phyloP scores from a whole-genome alignment of 192 early-diverging fungal species.

The Umbelopsis isabellina region DNA sequence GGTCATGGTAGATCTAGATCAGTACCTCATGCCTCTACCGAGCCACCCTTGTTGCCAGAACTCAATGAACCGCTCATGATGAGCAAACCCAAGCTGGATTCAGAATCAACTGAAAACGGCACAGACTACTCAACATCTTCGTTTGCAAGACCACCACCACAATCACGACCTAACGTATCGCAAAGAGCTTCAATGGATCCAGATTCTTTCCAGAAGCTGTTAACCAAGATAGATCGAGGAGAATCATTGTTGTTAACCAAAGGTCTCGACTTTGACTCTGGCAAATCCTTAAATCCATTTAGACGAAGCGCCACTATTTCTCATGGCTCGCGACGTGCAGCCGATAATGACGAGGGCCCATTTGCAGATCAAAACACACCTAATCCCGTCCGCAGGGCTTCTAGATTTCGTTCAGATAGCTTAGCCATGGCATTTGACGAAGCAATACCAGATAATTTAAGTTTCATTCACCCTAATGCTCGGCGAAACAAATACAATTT shows the following conservation, averaged over 20 bases:
- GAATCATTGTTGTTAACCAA: conserved; percentile 8
- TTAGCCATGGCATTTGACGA: conserved; percentile 13
- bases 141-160: background rate
- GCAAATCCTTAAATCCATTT: conserved; percentile 10
- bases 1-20: conserved; percentile 24
- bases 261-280: conserved; percentile 14
- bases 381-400: background rate
- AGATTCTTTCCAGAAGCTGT: conserved; percentile 4
- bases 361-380: conserved; percentile 3
- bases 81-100: background rate
- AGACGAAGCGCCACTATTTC: conserved; percentile 14
- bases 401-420: conserved; percentile 16
- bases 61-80: conserved; percentile 1
- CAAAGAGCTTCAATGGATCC: conserved; percentile 18
- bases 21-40: conserved; percentile 17
- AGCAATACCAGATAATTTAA: conserved; percentile 16
- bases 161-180: background rate
- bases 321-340: background rate
- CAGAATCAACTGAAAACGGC: background rate
- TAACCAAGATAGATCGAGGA: conserved; percentile 13
- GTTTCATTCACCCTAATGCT: conserved; percentile 20
- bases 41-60: background rate
- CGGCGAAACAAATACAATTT: conserved; percentile 6
- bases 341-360: background rate
- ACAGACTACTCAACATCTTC: background rate